Evolutionary conservation across 352 stramenopile genomes (phyloP), one percentile per base, ranked within the genome.

Genomic region (Aphanomyces euteiches): DNA sequence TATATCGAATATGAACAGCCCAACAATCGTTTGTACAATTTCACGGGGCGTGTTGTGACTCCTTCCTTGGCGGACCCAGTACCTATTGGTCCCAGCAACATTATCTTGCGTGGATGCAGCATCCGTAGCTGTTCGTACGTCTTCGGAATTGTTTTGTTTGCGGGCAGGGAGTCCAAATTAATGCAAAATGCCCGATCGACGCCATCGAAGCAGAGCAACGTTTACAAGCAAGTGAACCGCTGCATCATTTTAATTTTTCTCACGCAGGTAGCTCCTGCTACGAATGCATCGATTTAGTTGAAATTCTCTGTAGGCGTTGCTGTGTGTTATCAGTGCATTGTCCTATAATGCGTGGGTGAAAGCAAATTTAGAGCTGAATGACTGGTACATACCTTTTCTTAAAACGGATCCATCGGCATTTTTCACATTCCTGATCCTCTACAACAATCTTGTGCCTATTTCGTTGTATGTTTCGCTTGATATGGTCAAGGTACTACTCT

Each of bases 391-490:
- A 7, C 54, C 54, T 10, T 61, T 61, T 37, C 17, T 61, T 6
- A 19, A 37, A 13, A 37, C 43, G 10, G 54, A 61, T 40, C 10
- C 43, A 7, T 40, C 17, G 17, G 54, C 54, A 15, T 93, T 84
- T 21, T 87, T 94, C 64, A 90, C 87, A 17, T 98, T 98, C 76
- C 77, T 98, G 34, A 95, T 98, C 21, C 80, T 98, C 56, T 95
- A 97, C 77, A 95, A 89, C 78, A 97, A 98, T 71, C 92, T 99
- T 72, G 89, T 99, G 13, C 97, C 97, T 5, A 88, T 99, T 36
- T 98, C 89, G 75, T 80, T 99, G 7, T 98, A 98, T 76, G 92
- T 99, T 7, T 97, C 92, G 10, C 81, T 98, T 7, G 90, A 97
- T 72, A 88, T 98, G 7, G 89, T 96, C 56, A 97, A 95, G 63